phyloP scores from a whole-genome alignment of 2,329 filamentous ascomycete genomes.

The Calonectria henricotiae region DNA sequence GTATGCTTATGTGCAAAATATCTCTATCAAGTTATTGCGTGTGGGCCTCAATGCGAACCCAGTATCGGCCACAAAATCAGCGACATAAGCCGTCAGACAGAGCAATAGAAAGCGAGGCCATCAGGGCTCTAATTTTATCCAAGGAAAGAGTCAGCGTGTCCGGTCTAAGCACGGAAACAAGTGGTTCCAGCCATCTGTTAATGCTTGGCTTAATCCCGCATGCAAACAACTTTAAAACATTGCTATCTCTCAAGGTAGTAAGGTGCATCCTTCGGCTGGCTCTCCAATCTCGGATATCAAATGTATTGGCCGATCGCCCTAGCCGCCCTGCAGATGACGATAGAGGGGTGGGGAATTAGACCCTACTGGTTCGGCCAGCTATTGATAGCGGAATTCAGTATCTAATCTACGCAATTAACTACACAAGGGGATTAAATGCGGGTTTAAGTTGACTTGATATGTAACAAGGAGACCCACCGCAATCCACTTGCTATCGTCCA shows the following conservation, averaged over 20 bases:
- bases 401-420: background rate
- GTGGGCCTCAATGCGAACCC: background rate
- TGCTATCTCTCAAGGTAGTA: background rate
- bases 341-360: background rate
- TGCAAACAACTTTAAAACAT: background rate
- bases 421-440: background rate
- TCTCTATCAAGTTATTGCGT: background rate
- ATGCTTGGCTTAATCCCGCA: slow-evolving; percentile 8
- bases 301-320: slow-evolving; percentile 14
- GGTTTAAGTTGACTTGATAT: slow-evolving; percentile 4
- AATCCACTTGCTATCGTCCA: background rate
- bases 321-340: background rate
- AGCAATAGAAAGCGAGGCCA: slow-evolving; percentile 10
- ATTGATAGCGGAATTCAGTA: background rate
- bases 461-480: background rate
- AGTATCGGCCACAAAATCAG: background rate
- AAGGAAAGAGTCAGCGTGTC: background rate
- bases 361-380: background rate
- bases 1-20: slow-evolving; percentile 9
- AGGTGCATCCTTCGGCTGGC: background rate
- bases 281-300: background rate
- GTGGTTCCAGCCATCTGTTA: background rate
- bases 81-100: background rate
- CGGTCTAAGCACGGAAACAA: slow-evolving; percentile 7
- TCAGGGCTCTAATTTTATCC: background rate